A percentile compares a stretch with the other conserved stretches of the same genome.
phyloP scores from a whole-genome alignment of 176 grass and related monocot genomes.

The Guadua angustifolia region DNA sequence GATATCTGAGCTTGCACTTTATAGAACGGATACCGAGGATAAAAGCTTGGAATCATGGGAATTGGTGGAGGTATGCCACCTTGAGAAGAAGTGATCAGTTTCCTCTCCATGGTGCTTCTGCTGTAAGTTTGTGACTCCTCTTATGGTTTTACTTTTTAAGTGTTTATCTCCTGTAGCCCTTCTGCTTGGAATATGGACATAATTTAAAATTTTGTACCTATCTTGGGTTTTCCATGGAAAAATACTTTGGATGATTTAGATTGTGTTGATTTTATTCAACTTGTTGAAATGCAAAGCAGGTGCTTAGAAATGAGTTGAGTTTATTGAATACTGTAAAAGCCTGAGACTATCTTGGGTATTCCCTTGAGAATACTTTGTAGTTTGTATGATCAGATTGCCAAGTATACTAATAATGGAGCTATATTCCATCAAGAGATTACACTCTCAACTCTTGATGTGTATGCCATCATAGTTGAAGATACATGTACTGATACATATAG shows the following conservation, averaged over 20 bases:
- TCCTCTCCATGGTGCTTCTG: conserved; percentile 1
- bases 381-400: not conserved
- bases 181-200: conserved; percentile 17
- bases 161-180: not conserved
- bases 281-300: conserved; percentile 8
- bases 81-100: conserved; percentile 59
- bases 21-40: conserved; percentile 78
- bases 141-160: conserved; percentile 13
- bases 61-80: conserved; percentile 68
- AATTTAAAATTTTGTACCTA: conserved; percentile 16
- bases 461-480: conserved; percentile 1
- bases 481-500: conserved; percentile 21
- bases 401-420: conserved; percentile 23
- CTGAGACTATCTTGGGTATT: conserved; percentile 1
- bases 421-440: conserved; percentile 35
- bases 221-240: conserved; percentile 3
- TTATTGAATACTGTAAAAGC: conserved; percentile 9
- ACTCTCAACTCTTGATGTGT: conserved; percentile 1
- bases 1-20: conserved; percentile 72
- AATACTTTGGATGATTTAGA: not conserved
- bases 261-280: conserved; percentile 23
- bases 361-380: conserved; percentile 18
- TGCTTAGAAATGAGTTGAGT: not conserved
- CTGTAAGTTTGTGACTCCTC: conserved; percentile 37
- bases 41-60: conserved; percentile 96